Percentiles rank a stretch among this genome's conserved stretches.
These are phyloP conservation scores for Coemansia sp. DNA, from an alignment of 192 early-diverging fungal species.

Conservation along the genomic window DNA sequence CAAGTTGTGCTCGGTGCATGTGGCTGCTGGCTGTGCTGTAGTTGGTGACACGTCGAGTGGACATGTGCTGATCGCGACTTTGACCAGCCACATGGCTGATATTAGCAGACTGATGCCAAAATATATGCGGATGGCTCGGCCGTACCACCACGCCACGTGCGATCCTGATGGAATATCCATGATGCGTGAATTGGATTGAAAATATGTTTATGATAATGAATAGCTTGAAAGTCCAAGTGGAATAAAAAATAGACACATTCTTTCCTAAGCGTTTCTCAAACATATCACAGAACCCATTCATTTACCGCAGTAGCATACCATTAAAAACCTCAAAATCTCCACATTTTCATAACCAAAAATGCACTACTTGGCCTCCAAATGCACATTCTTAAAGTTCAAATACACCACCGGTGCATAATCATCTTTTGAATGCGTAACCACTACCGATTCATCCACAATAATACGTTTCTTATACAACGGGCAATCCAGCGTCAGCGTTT, in stretches of 20 bases:
- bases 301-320: too few species aligned
- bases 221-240: too few species aligned
- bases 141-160: slow-evolving; percentile 46
- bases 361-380: slow-evolving; percentile 65
- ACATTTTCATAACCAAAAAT: neutral
- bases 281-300: too few species aligned
- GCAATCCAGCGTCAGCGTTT: slow-evolving; percentile 89
- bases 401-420: slow-evolving; percentile 81
- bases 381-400: slow-evolving; percentile 64
- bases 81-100: slow-evolving; percentile 33
- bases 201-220: too few species aligned
- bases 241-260: too few species aligned
- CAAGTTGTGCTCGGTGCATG: neutral
- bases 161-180: slow-evolving; percentile 11
- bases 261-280: too few species aligned
- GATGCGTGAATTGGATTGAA: neutral
- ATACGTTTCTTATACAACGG: slow-evolving; percentile 87
- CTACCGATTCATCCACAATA: slow-evolving; percentile 66
- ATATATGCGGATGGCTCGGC: slow-evolving; percentile 44
- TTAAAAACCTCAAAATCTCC: too few species aligned
- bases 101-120: slow-evolving; percentile 34
- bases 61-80: slow-evolving; percentile 9
- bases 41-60: neutral
- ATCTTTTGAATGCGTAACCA: slow-evolving; percentile 77
- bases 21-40: neutral